These are phyloP conservation scores for Rutidosis leptorrhynchoides DNA, from an alignment of 129 eudicot species.

Conservation along the genomic window DNA sequence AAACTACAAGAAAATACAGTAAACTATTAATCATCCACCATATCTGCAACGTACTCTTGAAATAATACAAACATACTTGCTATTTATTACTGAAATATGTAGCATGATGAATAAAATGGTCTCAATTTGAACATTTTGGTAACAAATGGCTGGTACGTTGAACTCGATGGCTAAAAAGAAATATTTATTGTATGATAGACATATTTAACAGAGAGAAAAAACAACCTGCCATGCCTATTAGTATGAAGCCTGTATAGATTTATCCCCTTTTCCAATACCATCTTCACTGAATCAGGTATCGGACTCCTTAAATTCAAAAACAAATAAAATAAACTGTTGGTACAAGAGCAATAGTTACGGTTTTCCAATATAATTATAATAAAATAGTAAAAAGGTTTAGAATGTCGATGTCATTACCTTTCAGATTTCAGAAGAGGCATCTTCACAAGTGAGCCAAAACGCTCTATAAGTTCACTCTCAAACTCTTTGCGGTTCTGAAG, in stretches of 20 bases:
- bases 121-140: not conserved
- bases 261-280: slow-evolving; percentile 82
- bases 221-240: slow-evolving; percentile 75
- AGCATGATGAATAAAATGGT: not conserved
- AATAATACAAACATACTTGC: not conserved
- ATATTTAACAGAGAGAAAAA: slow-evolving; percentile 20
- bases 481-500: slow-evolving; percentile 74
- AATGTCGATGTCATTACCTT: slow-evolving; percentile 42
- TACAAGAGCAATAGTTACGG: not conserved
- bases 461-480: slow-evolving; percentile 81
- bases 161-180: not conserved
- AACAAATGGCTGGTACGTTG: not conserved
- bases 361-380: not conserved
- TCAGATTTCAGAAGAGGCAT: slow-evolving; percentile 80
- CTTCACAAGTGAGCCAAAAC: slow-evolving; percentile 92
- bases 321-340: slow-evolving; percentile 19
- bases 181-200: not conserved
- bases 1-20: not conserved
- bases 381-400: not conserved
- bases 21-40: not conserved
- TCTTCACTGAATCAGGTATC: slow-evolving; percentile 62
- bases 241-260: slow-evolving; percentile 70
- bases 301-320: slow-evolving; percentile 49
- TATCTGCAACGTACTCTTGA: not conserved
- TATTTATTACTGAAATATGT: not conserved